A percentile compares a stretch with the other conserved stretches of the same genome.
These are phyloP conservation scores for Plasmodium vivax DNA, from an alignment of 169 alveolate species.

Conservation along the genomic window DNA sequence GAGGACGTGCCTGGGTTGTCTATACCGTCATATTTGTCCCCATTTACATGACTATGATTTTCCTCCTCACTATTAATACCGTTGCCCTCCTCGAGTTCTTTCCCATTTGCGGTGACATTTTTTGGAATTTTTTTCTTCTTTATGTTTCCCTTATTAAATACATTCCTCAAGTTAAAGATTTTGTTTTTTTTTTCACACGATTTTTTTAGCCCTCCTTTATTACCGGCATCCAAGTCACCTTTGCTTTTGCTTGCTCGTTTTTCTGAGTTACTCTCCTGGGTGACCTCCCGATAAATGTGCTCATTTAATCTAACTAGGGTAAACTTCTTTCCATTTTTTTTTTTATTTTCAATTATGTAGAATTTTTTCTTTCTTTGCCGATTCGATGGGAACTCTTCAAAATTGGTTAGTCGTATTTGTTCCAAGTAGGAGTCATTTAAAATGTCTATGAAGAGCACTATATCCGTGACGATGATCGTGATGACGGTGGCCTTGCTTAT, in stretches of 20 bases:
- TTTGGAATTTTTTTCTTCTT: neutral
- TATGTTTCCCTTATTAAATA: constrained; percentile 13
- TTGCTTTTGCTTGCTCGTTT: neutral
- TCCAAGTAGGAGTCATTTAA: constrained; percentile 63
- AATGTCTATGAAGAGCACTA: constrained; percentile 56
- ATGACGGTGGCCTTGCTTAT: constrained; percentile 41
- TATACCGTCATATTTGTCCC: neutral
- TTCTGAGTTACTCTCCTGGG: neutral
- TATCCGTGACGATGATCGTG: constrained; percentile 17
- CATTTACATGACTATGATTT: neutral
- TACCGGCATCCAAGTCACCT: neutral
- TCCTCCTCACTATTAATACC: neutral
- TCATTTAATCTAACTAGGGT: constrained; percentile 45
- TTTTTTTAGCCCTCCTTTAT: neutral
- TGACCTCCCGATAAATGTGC: constrained; percentile 42
- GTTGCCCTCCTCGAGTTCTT: neutral
- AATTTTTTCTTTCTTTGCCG: constrained; percentile 17
- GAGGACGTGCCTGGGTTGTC: neutral
- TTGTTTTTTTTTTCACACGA: constrained; percentile 3
- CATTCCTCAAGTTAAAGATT: constrained; percentile 33
- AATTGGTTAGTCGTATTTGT: constrained; percentile 28
- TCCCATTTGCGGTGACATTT: neutral
- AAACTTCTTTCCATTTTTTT: constrained; percentile 17
- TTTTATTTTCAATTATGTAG: constrained; percentile 66
- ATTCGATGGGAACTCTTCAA: neutral